These are phyloP conservation scores for Lenzites betulinus DNA, from an alignment of 768 basidiomycete species.

Conservation along the genomic window DNA sequence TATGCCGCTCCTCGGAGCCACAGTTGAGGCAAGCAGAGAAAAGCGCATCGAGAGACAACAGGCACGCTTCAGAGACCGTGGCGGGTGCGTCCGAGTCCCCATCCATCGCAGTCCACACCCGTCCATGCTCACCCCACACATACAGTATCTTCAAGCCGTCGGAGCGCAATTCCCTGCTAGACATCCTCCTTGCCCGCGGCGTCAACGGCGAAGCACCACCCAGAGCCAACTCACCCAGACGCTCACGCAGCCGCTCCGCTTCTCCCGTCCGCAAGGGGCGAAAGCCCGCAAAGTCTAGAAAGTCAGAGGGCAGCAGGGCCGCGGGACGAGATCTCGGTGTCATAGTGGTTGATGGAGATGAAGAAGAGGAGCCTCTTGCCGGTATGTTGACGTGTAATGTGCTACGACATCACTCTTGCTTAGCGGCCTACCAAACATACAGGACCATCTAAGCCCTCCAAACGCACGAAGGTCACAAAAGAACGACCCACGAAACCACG, in stretches of 20 bases:
- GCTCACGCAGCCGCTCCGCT: conserved; percentile 15
- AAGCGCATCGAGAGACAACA: conserved; percentile 64
- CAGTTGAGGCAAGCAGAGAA: conserved; percentile 61
- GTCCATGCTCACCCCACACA: background rate
- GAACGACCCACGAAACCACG: background rate
- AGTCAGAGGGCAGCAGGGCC: background rate
- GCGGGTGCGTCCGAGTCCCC: conserved; percentile 32
- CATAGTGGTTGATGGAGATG: background rate
- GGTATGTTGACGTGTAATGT: background rate
- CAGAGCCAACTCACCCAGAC: conserved; percentile 9
- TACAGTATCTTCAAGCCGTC: conserved; percentile 56
- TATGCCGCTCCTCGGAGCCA: conserved; percentile 26
- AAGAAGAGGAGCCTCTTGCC: background rate
- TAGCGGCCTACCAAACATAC: background rate
- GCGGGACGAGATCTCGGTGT: background rate
- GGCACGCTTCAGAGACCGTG: conserved; percentile 62
- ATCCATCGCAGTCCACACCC: background rate
- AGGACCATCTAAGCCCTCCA: background rate
- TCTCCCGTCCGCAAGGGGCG: conserved; percentile 1
- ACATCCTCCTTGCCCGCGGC: conserved; percentile 54
- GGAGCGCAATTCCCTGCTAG: conserved; percentile 48
- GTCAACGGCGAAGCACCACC: conserved; percentile 49
- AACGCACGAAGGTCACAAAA: too few relatives aligned
- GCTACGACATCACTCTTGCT: background rate
- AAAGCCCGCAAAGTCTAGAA: background rate